phyloP scores from a whole-genome alignment of 2,329 filamentous ascomycete species.

The Sclerotinia borealis region DNA sequence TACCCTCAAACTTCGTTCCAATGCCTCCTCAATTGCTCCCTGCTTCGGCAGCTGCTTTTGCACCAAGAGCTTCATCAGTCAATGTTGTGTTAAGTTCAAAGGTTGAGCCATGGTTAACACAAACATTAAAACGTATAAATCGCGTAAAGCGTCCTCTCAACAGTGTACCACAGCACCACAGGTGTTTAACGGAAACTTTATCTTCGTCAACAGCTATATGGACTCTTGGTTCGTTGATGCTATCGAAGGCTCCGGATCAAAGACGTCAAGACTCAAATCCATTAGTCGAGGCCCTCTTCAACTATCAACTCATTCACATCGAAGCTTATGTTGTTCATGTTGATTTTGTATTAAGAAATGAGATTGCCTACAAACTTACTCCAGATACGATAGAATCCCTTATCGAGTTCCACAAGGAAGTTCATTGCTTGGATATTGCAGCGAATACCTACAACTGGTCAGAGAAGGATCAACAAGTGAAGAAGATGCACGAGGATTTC shows the following conservation, averaged over 20 bases:
- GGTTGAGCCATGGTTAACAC: slow-evolving; percentile 93
- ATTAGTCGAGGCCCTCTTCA: slow-evolving; percentile 79
- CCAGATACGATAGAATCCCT: slow-evolving; percentile 88
- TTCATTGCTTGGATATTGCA: slow-evolving; percentile 85
- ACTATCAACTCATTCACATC: slow-evolving; percentile 87
- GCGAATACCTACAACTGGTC: slow-evolving; percentile 91
- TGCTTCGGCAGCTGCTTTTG: slow-evolving; percentile 93
- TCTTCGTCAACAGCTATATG: slow-evolving; percentile 88
- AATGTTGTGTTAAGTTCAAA: slow-evolving; percentile 91
- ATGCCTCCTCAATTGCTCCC: slow-evolving; percentile 95
- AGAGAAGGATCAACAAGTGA: slow-evolving; percentile 92
- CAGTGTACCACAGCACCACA: slow-evolving; percentile 90
- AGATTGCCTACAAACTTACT: slow-evolving; percentile 97
- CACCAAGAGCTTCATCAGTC: slow-evolving; percentile 80
- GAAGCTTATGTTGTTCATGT: slow-evolving; percentile 98
- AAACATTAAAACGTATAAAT: slow-evolving; percentile 95
- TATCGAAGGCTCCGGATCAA: slow-evolving; percentile 84
- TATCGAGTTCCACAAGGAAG: slow-evolving; percentile 92
- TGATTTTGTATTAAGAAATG: slow-evolving; percentile 96
- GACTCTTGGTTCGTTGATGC: slow-evolving; percentile 88
- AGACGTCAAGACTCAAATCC: slow-evolving; percentile 76
- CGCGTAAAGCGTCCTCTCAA: slow-evolving; percentile 94
- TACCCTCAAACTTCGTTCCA: slow-evolving; percentile 8
- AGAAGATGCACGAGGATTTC: slow-evolving; percentile 96
- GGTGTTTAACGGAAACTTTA: slow-evolving; percentile 90